Evolutionary conservation across 345 rosid genomes (phyloP), one percentile per base, ranked within the genome.

Genomic region (Durio zibethinus): DNA sequence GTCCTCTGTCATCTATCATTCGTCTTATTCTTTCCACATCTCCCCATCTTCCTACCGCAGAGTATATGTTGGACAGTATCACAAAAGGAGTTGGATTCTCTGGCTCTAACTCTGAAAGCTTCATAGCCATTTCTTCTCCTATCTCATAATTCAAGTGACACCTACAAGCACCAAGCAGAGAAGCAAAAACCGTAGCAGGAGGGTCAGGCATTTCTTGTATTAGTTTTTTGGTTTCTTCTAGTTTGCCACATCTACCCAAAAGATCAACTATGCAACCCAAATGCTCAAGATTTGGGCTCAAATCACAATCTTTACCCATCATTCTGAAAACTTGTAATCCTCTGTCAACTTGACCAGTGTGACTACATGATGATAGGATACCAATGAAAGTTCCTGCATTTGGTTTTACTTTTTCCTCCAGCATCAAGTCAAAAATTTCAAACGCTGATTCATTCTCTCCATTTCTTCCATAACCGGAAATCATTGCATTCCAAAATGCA

Each of bases 401-500:
- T 52, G 92, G 92, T 64, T 86, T 50, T 27, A 90, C 83, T 47
- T 82, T 80, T 77, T 82, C 81, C 70, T 81, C 74, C 75, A 63
- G 79, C 81, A 91, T 85, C 74, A 81, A 52, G 31, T 88, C 84
- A 72, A 91, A 91, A 78, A 88, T 79, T 65, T 85, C 76, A 36
- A 89, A 62, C 29, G 87, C 93, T 38, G 85, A 74, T 53, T 83
- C 82, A 80, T 80, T 72, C 54, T 89, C 88, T 61, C 95, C 93
- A 81, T 91, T 86, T 82, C 81, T 87, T 75, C 91, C 93, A 80
- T 89, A 91, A 10, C 95, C 95, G n/a, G 85, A 91, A 74, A 89
- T 86, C 87, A 89, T 81, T n/a, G 85, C 93, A 72, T 91, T 91
- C 95, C 95, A 89, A 79, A 88, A 87, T 65, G 90, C 88, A 1